phyloP scores from a whole-genome alignment of 305 asterid genomes.

The Lippia alba region DNA sequence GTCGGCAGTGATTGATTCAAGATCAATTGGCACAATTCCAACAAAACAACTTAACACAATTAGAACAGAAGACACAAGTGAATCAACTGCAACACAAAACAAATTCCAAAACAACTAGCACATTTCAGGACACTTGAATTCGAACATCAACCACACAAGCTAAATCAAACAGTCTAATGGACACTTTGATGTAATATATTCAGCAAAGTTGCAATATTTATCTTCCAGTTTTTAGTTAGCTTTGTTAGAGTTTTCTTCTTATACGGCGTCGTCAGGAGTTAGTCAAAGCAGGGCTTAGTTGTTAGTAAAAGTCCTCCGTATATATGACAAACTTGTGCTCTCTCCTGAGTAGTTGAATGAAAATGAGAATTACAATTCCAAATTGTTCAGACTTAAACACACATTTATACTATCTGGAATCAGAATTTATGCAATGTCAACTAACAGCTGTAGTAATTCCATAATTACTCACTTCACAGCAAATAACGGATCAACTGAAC shows the following conservation, averaged over 20 bases:
- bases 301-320: no score
- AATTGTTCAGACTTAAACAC: no score
- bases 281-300: no score
- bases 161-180: not conserved
- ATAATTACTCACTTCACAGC: constrained; percentile 20
- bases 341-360: no score
- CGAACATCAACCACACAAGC: not conserved
- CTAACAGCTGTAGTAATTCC: not conserved
- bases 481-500: not conserved
- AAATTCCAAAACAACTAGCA: constrained; percentile 12
- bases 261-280: no score
- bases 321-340: no score
- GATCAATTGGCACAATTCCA: constrained; percentile 17
- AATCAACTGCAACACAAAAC: constrained; percentile 15
- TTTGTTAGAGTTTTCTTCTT: no score
- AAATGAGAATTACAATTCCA: no score
- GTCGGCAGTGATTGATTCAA: constrained; percentile 28
- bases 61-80: constrained; percentile 21
- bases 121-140: constrained; percentile 14
- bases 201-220: no score
- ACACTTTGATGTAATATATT: no score
- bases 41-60: constrained; percentile 16
- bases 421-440: constrained; percentile 20
- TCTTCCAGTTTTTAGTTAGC: no score
- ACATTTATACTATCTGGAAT: not conserved